These are phyloP conservation scores for Citrullus colocynthis DNA, from an alignment of 306 rosid genomes.

Conservation along the genomic window DNA sequence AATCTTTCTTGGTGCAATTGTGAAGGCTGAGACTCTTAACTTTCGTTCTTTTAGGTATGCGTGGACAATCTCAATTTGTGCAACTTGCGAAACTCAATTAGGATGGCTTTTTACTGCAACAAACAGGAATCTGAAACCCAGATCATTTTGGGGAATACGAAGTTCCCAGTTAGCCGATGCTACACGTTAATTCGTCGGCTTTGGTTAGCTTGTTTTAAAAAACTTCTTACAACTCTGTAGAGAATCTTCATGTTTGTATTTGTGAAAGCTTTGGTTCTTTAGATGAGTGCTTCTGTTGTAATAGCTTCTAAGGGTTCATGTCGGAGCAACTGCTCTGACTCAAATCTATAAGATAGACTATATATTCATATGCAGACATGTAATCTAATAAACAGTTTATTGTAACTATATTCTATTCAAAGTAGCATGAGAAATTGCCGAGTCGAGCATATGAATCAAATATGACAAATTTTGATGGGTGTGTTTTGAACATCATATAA, in stretches of 20 bases:
- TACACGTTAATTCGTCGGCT: slow-evolving; percentile 5
- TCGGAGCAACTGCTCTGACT: not conserved
- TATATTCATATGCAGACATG: not conserved
- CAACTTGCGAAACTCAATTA: slow-evolving; percentile 54
- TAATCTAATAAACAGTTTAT: not conserved
- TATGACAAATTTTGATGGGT: not conserved
- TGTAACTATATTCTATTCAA: not conserved
- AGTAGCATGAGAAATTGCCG: not conserved
- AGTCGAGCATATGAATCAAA: not conserved
- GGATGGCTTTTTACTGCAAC: slow-evolving; percentile 92
- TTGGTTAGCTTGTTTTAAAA: not conserved
- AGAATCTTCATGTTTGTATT: not conserved
- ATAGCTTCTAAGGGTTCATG: not conserved
- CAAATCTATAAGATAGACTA: not conserved
- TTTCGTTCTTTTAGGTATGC: slow-evolving; percentile 52
- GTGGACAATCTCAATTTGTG: slow-evolving; percentile 65
- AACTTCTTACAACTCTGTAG: not conserved
- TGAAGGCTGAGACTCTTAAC: slow-evolving; percentile 12
- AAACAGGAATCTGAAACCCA: slow-evolving; percentile 51
- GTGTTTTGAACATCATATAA: not conserved
- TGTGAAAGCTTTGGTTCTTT: not conserved
- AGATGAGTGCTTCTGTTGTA: slow-evolving; percentile 4
- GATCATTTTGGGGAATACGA: slow-evolving; percentile 75
- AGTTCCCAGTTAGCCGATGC: slow-evolving; percentile 64
- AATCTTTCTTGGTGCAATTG: not conserved